These are phyloP conservation scores for Ceratocystis diversiconidia DNA, from an alignment of 2,329 filamentous ascomycete species.

Conservation along the genomic window DNA sequence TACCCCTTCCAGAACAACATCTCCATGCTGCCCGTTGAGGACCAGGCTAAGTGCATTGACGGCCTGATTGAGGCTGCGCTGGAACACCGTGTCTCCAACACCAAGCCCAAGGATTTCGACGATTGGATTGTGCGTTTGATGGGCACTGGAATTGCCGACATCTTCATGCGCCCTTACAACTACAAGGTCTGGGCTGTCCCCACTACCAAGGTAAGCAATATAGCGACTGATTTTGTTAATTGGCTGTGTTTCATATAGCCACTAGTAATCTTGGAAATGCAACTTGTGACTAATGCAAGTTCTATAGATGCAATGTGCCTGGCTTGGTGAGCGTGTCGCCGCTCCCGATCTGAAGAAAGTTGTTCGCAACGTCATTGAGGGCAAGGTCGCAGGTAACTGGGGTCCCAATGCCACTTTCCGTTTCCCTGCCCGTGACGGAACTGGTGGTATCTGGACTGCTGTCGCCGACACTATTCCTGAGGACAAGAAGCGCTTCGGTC, in stretches of 20 bases:
- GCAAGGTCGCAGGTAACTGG: constrained; percentile 95
- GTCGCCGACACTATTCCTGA: constrained; percentile 85
- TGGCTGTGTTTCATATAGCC: background rate
- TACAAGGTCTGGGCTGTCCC: constrained; percentile 99
- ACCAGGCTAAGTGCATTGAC: constrained; percentile 87
- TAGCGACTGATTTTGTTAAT: background rate
- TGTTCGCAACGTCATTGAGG: constrained; percentile 84
- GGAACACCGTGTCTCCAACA: constrained; percentile 65
- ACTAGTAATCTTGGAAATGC: background rate
- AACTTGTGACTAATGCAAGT: background rate
- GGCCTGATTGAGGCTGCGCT: constrained; percentile 91
- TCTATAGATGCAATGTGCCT: constrained; percentile 87
- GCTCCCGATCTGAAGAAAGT: constrained; percentile 90
- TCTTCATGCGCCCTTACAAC: constrained; percentile 99
- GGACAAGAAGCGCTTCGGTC: constrained; percentile 82
- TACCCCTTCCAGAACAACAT: constrained; percentile 99
- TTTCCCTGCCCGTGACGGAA: constrained; percentile 90
- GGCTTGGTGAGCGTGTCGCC: constrained; percentile 97
- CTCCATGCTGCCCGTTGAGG: constrained; percentile 92
- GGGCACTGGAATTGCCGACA: constrained; percentile 75
- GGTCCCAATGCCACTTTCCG: constrained; percentile 96
- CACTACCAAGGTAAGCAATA: constrained; percentile 63
- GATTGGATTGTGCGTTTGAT: constrained; percentile 95
- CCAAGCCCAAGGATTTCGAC: constrained; percentile 92
- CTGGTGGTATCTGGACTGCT: constrained; percentile 97